Evolutionary conservation across 768 basidiomycete species (phyloP).

Genomic region (Aureoboletus auriporus): DNA sequence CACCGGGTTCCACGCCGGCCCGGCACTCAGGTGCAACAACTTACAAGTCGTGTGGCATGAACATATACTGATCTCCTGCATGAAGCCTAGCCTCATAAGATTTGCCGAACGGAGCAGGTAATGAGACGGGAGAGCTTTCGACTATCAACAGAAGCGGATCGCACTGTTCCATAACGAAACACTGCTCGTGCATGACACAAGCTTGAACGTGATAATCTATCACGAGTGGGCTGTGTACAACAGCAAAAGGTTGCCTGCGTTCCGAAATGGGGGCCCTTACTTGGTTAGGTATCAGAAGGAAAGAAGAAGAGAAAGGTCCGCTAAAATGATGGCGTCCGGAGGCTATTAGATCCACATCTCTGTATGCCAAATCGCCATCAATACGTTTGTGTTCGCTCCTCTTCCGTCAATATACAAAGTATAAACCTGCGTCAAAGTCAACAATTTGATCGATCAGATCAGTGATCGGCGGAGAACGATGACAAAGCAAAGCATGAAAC

Average conservation of each 20-base stretch:
- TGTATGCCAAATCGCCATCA: slow-evolving; percentile 30
- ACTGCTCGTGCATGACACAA: slow-evolving; percentile 12
- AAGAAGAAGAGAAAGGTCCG: slow-evolving; percentile 26
- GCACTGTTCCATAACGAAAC: too few species aligned
- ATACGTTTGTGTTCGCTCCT: slow-evolving; percentile 11
- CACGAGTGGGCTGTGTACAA: too few species aligned
- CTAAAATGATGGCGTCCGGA: slow-evolving; percentile 29
- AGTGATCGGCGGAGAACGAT: too few species aligned
- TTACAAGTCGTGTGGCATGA: slow-evolving; percentile 51
- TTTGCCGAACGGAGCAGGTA: too few species aligned
- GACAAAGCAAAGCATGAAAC: slow-evolving; percentile 37
- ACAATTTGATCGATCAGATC: slow-evolving; percentile 19
- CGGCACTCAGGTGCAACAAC: slow-evolving; percentile 35
- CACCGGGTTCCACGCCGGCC: slow-evolving; percentile 45
- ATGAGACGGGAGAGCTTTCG: too few species aligned
- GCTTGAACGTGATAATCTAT: too few species aligned
- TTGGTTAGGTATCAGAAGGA: slow-evolving; percentile 10
- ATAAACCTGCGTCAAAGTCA: background rate
- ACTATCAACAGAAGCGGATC: too few species aligned
- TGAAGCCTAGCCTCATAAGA: too few species aligned
- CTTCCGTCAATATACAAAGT: slow-evolving; percentile 2
- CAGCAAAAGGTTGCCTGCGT: too few species aligned
- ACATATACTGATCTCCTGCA: slow-evolving; percentile 40
- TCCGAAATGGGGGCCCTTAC: too few species aligned
- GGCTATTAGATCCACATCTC: slow-evolving; percentile 24